Evolutionary conservation across 495 filamentous ascomycete genomes (phyloP), one percentile per base, ranked within the genome.

Genomic region (Massariosphaeria phaeospora): DNA sequence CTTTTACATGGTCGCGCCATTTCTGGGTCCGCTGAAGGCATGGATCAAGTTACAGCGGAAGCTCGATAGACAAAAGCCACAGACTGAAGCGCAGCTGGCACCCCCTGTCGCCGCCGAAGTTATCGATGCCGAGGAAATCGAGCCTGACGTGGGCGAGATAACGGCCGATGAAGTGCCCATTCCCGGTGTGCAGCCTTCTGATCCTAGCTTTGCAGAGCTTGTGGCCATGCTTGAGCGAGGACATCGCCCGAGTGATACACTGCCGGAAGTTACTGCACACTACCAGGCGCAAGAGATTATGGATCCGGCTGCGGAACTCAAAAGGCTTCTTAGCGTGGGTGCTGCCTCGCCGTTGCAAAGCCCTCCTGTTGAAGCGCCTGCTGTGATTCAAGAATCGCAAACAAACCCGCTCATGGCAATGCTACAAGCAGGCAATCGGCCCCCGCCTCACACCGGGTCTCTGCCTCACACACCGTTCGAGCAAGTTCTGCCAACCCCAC

Each of bases 1-100:
- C 64, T 97, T 95, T 66, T 97, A 95, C 69, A 96, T 96, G 89
- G 93, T 98, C 15, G 89, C 88, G 1, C 91, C 93, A 0, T 97
- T 98, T 65, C 73, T 98, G 55, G 79, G 78, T 29, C 88, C 78
- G 17, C 70, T 98, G 38, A 91, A 90, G 67, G 89, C 88, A 66
- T 98, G 93, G 93, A 90, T 96, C 24, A 69, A 82, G 11, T 79
- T 84, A 65, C 88, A 93, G 74, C 86, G 77, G 74, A 89, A 81
- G 69, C 72, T 76, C 35, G 85, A 87, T 63, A 69, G 65, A 3
- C 69, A 69, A 56, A 72, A 68, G 40, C 60, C 13, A 62, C 50
- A 41, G 63, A 63, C 49, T 48, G 68, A 41, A 59, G 70, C 41
- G 23, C 34, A 31, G 10, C 27, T 45, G 8, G 45, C 44, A 13